Percentiles rank a stretch among this genome's conserved stretches.
These are phyloP conservation scores for Leishmania aethiopica DNA, from an alignment of 208 protist genomes.

Conservation along the genomic window DNA sequence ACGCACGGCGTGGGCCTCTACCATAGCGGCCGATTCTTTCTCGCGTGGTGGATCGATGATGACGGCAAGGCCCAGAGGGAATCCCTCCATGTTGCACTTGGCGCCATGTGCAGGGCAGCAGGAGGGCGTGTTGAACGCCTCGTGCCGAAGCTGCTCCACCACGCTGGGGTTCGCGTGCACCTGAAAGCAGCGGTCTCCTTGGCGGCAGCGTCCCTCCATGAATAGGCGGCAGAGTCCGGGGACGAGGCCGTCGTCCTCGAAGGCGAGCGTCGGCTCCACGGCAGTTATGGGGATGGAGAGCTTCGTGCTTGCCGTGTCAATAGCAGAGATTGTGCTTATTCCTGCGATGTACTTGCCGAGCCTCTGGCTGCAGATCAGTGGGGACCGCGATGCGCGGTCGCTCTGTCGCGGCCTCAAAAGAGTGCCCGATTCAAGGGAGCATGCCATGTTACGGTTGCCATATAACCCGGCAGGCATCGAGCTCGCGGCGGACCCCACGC, in stretches of 20 bases:
- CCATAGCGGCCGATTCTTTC: background rate
- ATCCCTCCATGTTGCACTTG: slow-evolving; percentile 64
- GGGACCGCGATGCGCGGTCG: slow-evolving; percentile 1
- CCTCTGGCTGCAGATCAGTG: background rate
- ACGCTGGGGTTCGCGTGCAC: slow-evolving; percentile 76
- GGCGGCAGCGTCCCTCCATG: slow-evolving; percentile 76
- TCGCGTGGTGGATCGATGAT: slow-evolving; percentile 49
- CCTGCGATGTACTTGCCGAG: background rate
- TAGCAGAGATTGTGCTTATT: slow-evolving; percentile 51
- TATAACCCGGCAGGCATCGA: slow-evolving; percentile 12
- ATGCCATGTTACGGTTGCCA: slow-evolving; percentile 15
- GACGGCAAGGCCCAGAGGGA: slow-evolving; percentile 71
- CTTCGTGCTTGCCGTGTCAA: slow-evolving; percentile 86
- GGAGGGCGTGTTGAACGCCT: slow-evolving; percentile 59
- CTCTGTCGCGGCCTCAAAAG: slow-evolving; percentile 26
- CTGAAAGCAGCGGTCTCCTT: slow-evolving; percentile 74
- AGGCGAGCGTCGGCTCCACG: slow-evolving; percentile 71
- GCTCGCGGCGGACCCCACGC: slow-evolving; percentile 22
- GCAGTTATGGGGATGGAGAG: slow-evolving; percentile 67
- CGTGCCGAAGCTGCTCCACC: slow-evolving; percentile 57
- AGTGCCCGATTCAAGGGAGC: slow-evolving; percentile 21
- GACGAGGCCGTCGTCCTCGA: slow-evolving; percentile 79
- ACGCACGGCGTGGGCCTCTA: slow-evolving; percentile 15
- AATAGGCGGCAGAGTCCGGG: slow-evolving; percentile 83
- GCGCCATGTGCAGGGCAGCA: slow-evolving; percentile 83